phyloP scores from a whole-genome alignment of 768 basidiomycete species.

The Pleurotus pulmonarius region DNA sequence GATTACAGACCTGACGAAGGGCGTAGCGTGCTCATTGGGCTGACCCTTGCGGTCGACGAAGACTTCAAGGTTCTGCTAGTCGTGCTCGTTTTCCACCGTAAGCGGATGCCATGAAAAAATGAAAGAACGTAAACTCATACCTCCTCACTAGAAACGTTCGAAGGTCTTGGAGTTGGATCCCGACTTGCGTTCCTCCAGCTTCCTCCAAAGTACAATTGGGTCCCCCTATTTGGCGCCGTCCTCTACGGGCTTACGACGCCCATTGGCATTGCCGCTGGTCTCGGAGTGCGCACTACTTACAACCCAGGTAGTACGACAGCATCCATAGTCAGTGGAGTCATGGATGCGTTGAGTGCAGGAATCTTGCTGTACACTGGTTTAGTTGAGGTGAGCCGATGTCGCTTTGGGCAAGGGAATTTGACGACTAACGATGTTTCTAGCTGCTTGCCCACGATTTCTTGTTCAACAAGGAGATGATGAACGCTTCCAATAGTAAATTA shows the following conservation, averaged over 20 bases:
- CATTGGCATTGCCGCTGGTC: constrained; percentile 81
- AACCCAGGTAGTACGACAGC: constrained; percentile 77
- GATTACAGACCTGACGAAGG: neutral
- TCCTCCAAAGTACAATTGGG: constrained; percentile 45
- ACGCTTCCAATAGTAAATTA: constrained; percentile 61
- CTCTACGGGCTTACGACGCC: constrained; percentile 81
- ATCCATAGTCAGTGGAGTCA: constrained; percentile 76
- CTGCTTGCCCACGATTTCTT: constrained; percentile 94
- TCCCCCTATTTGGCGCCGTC: constrained; percentile 57
- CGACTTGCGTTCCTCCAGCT: constrained; percentile 78
- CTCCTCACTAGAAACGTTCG: constrained; percentile 70
- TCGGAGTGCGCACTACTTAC: constrained; percentile 73
- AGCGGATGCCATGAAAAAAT: constrained; percentile 23
- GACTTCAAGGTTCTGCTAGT: constrained; percentile 84
- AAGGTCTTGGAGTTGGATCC: constrained; percentile 90
- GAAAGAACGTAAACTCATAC: neutral
- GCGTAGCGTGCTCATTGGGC: constrained; percentile 73
- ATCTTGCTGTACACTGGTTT: constrained; percentile 86
- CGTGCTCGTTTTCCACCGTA: constrained; percentile 90
- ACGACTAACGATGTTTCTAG: constrained; percentile 28
- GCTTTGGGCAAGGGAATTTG: neutral
- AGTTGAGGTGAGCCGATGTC: constrained; percentile 59
- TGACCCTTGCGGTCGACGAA: constrained; percentile 87
- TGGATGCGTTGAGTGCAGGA: constrained; percentile 84
- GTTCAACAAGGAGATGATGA: constrained; percentile 83